These are phyloP conservation scores for Simplicillium aogashimaense DNA, from an alignment of 2,329 filamentous ascomycete species.

Conservation along the genomic window DNA sequence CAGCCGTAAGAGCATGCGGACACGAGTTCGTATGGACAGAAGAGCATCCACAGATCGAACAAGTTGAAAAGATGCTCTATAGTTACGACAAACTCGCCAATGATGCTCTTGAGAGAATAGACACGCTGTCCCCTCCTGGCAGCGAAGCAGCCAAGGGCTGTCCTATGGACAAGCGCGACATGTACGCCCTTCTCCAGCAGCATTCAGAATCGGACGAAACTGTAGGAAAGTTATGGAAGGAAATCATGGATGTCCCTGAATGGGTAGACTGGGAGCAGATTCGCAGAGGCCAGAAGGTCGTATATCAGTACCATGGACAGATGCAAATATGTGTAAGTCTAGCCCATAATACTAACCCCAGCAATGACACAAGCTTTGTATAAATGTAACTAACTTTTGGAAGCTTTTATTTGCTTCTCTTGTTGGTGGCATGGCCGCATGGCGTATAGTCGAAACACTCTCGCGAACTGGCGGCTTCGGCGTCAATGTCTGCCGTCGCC, in stretches of 20 bases:
- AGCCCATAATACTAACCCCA: too few species aligned
- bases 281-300: slow-evolving; percentile 62
- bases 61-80: slow-evolving; percentile 50
- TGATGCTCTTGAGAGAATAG: slow-evolving; percentile 53
- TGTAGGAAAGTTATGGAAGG: slow-evolving; percentile 48
- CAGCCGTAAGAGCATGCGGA: too few species aligned
- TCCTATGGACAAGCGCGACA: slow-evolving; percentile 33
- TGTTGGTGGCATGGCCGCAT: slow-evolving; percentile 63
- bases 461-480: slow-evolving; percentile 66
- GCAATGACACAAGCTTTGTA: too few species aligned
- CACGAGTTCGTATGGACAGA: slow-evolving; percentile 59
- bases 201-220: slow-evolving; percentile 47
- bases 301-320: slow-evolving; percentile 65
- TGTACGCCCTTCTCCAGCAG: slow-evolving; percentile 52
- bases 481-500: slow-evolving; percentile 52
- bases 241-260: slow-evolving; percentile 56
- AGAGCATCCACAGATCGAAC: slow-evolving; percentile 49
- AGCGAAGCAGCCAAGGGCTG: slow-evolving; percentile 10
- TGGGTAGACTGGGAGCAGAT: slow-evolving; percentile 78
- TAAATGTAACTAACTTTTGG: slow-evolving; percentile 7
- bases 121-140: slow-evolving; percentile 39
- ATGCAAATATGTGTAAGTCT: slow-evolving; percentile 17
- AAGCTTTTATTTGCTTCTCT: slow-evolving; percentile 53
- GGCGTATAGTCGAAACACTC: slow-evolving; percentile 63
- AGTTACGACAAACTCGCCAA: slow-evolving; percentile 61